Base-by-base conservation (phyloP, 108 stramenopile genomes). In the Skeletonema tropicum region DNA sequence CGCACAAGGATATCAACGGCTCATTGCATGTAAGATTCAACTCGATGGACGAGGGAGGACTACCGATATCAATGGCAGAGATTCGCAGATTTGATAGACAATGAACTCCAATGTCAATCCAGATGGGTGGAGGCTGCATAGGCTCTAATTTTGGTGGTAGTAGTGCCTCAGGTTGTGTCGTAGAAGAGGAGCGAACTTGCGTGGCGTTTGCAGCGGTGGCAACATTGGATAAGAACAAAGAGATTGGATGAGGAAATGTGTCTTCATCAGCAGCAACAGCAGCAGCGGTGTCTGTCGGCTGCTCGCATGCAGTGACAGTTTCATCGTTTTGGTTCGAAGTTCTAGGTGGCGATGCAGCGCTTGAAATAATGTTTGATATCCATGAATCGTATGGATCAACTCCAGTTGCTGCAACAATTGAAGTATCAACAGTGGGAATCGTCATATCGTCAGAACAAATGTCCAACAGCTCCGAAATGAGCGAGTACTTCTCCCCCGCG, bases 371-470 rank as follows among this genome's bases (percentile, higher is more conserved):
- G 3, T 69, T 36, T 30, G 80, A 74, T 41, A 81, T 68, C 80
- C 74, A 82, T 31, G 48, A 17, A 3, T 80, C 79, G 61, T 66
- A 71, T 2, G 73, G 79, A 74, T 80, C 79, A 2, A 41, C 39
- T 6, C 61, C 61, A 13, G 69, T 11, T 35, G 41, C 60, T 15
- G 68, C 52, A 11, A 55, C 29, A 12, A 33, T n/a, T 13, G 65
- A 46, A 0, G 75, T 61, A 25, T 70, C 73, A 17, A 74, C 45
- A 3, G 73, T 74, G 15, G 79, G 79, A 15, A 80, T 64, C 14
- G 80, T 82, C 80, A 82, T 65, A 39, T 82, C 80, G 63, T 82
- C 80, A 10, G 55, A 41, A 42, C 80, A 82, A 36, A 82, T 70
- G 57, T 82, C 74, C 19, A 82, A 59, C 66, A 82, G 48, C 52